These are phyloP conservation scores for Leccinum variicolor DNA, from an alignment of 768 basidiomycete genomes.

Conservation along the genomic window DNA sequence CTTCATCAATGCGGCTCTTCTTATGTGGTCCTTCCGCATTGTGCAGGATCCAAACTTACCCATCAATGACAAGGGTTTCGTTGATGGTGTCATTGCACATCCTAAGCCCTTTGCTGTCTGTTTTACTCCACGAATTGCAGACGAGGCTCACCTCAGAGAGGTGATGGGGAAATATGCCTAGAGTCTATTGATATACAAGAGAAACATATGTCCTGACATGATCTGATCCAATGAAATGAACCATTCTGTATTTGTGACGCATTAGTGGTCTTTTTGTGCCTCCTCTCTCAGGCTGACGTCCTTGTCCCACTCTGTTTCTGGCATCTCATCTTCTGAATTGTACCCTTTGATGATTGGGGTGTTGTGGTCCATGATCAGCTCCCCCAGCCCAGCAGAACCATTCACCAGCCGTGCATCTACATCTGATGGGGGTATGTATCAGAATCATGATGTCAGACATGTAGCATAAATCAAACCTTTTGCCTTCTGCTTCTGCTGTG, in stretches of 20 bases:
- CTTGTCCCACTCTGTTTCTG: neutral
- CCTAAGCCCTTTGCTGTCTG: slow-evolving; percentile 57
- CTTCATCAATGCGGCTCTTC: slow-evolving; percentile 60
- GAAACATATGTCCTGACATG: too few relatives aligned
- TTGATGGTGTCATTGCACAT: slow-evolving; percentile 60
- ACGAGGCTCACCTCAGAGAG: slow-evolving; percentile 22
- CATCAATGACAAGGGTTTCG: slow-evolving; percentile 60
- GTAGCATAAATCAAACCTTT: neutral
- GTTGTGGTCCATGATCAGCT: neutral
- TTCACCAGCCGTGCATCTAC: neutral
- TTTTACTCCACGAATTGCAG: slow-evolving; percentile 47
- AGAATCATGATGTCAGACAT: neutral
- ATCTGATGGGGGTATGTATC: neutral
- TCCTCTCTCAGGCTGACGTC: neutral
- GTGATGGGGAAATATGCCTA: slow-evolving; percentile 26
- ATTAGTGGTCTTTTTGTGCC: neutral
- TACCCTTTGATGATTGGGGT: neutral
- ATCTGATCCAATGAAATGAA: neutral
- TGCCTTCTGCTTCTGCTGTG: neutral
- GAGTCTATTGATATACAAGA: neutral
- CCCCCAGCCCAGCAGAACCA: neutral
- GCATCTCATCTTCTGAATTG: neutral
- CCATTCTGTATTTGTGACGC: neutral
- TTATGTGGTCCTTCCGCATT: slow-evolving; percentile 65
- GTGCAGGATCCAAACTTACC: slow-evolving; percentile 47